Evolutionary conservation across 202 grass and related monocot genomes (phyloP), one percentile per base, ranked within the genome.

Genomic region (Hordeum pubiflorum): DNA sequence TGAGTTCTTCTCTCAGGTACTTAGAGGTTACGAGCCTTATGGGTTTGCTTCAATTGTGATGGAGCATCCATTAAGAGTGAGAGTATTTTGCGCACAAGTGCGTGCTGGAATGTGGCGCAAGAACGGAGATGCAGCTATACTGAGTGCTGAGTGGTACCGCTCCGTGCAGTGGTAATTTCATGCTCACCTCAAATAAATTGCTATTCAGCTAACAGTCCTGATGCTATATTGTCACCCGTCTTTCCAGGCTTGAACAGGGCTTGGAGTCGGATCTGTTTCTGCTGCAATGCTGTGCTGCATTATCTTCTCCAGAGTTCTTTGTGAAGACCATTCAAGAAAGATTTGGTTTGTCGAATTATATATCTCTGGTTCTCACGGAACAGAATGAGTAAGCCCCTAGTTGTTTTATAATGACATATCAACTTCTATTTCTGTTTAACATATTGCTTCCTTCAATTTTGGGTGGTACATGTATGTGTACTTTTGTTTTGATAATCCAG

Each of bases 101-200:
- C 91, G 89, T 64, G 89, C 97, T 82, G 97, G 92, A 81, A 96
- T 96, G 97, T 99, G 97, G 97, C 90, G 92, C 26, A 99, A 93
- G 89, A 99, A 94, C 83, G 97, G 92, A 50, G 97, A 99, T 89
- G 85, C 91, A 81, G 89, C 91, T 69, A 90, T 91, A 85, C 71
- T 93, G 72, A 89, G 89, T 55, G 75, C 87, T 29, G 97, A 99
- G 72, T 99, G 89, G 81, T 99, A 99, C 85, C 91, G 89, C 52
- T 83, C 85, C 66, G 92, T 93, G 64, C 96, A 91, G 90, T 91
- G 92, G 96, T 99, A 91, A 93, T 85, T 81, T 78, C 56, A 12
- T 40, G 10, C 10, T 65, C 24, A 71, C 23, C 74, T 71, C 34
- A 37, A 36, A 15, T 76, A 29, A 44, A 79, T 76, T 65, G 37